Evolutionary conservation across 768 basidiomycete genomes (phyloP).

Genomic region (Kwoniella europaea): DNA sequence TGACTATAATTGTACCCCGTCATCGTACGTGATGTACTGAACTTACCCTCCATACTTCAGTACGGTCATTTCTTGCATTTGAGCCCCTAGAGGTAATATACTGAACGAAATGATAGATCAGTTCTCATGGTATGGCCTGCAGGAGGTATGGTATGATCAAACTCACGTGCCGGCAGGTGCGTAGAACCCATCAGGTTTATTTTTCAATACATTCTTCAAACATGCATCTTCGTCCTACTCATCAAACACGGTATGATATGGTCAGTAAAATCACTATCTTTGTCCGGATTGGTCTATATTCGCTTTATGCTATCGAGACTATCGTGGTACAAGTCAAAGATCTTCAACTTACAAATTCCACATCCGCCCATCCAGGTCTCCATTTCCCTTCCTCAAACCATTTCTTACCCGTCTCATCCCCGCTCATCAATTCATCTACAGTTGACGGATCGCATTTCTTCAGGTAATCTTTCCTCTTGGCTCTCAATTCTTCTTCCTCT

Average conservation of each 20-base stretch:
- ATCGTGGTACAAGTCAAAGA: too few relatives aligned
- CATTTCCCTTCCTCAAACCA: conserved; percentile 44
- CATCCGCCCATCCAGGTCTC: conserved; percentile 50
- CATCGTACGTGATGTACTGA: background rate
- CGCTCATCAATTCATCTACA: conserved; percentile 33
- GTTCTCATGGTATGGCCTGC: background rate
- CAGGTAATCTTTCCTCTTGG: conserved; percentile 33
- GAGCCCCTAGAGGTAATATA: conserved; percentile 53
- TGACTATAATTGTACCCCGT: too few relatives aligned
- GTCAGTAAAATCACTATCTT: too few relatives aligned
- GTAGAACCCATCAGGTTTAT: conserved; percentile 47
- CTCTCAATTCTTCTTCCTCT: conserved; percentile 31
- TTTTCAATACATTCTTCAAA: conserved; percentile 47
- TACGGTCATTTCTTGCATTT: conserved; percentile 53
- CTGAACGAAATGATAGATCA: conserved; percentile 9
- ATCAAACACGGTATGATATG: too few relatives aligned
- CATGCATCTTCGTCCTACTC: conserved; percentile 49
- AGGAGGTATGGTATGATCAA: too few relatives aligned
- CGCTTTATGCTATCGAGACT: too few relatives aligned
- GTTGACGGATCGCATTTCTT: conserved; percentile 42
- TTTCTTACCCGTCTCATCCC: conserved; percentile 35
- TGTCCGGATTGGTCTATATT: too few relatives aligned
- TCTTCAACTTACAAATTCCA: conserved; percentile 52
- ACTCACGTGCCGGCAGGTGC: conserved; percentile 52
- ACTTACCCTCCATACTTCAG: conserved; percentile 55